These are phyloP conservation scores for Penicillium concentricum DNA, from an alignment of 2,329 filamentous ascomycete genomes.

Conservation along the genomic window DNA sequence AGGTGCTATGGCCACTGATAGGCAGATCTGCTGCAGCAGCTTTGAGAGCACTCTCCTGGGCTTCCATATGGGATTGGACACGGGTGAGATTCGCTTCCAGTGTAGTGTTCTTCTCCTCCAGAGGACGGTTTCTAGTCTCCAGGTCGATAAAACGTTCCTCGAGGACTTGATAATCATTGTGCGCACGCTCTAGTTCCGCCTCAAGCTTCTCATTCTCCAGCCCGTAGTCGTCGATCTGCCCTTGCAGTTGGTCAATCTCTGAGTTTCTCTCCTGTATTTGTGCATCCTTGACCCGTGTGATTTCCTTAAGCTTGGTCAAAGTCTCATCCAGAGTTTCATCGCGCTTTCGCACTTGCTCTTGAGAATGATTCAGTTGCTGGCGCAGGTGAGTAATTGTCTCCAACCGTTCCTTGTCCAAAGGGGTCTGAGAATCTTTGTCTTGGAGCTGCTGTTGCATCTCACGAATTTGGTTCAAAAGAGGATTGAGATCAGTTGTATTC, in stretches of 20 bases:
- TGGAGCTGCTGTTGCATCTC: slow-evolving; percentile 35
- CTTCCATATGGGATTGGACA: slow-evolving; percentile 37
- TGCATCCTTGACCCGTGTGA: slow-evolving; percentile 32
- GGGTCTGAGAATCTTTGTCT: slow-evolving; percentile 20
- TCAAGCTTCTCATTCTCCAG: slow-evolving; percentile 38
- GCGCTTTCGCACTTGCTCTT: slow-evolving; percentile 37
- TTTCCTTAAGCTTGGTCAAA: slow-evolving; percentile 32
- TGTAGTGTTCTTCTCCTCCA: slow-evolving; percentile 39
- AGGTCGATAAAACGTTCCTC: slow-evolving; percentile 36
- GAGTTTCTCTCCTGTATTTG: slow-evolving; percentile 37
- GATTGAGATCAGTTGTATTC: slow-evolving; percentile 20
- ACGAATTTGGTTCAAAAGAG: slow-evolving; percentile 33
- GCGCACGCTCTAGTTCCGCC: slow-evolving; percentile 33
- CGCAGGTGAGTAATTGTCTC: slow-evolving; percentile 35
- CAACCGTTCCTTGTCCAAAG: slow-evolving; percentile 29
- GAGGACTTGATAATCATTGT: slow-evolving; percentile 34
- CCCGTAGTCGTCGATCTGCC: slow-evolving; percentile 34
- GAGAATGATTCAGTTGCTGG: slow-evolving; percentile 32
- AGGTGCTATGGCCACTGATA: slow-evolving; percentile 34
- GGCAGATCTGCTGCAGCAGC: slow-evolving; percentile 39
- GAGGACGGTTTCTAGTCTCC: slow-evolving; percentile 35
- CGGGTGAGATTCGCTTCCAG: slow-evolving; percentile 37
- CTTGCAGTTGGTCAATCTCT: slow-evolving; percentile 38
- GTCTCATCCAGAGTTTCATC: slow-evolving; percentile 37
- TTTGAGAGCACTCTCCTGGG: slow-evolving; percentile 39